phyloP scores from a whole-genome alignment of 805 yeast species.

The Yarrowia porcina region DNA sequence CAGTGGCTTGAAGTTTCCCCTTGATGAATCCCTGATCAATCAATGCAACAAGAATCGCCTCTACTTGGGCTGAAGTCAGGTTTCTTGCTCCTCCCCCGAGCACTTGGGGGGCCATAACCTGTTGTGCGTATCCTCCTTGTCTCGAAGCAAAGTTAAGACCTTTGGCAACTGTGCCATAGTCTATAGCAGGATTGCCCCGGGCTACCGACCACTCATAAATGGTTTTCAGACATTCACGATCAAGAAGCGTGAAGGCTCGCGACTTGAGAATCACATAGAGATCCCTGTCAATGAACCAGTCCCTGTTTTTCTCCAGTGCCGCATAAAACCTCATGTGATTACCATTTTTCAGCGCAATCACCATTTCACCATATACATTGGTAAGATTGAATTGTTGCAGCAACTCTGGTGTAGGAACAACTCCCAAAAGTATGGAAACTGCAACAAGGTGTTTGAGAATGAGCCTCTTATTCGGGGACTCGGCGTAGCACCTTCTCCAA shows the following conservation, averaged over 20 bases:
- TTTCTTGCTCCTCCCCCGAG: background rate
- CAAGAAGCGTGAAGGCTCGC: slow-evolving; percentile 35
- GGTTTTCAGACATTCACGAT: background rate
- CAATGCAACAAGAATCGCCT: slow-evolving; percentile 10
- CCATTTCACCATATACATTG: slow-evolving; percentile 42
- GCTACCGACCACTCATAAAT: background rate
- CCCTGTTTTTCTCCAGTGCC: slow-evolving; percentile 36
- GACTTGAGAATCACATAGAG: slow-evolving; percentile 34
- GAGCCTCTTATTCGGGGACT: slow-evolving; percentile 40
- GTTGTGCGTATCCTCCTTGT: background rate
- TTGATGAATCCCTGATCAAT: slow-evolving; percentile 36
- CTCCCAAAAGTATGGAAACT: slow-evolving; percentile 53
- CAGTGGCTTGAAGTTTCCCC: slow-evolving; percentile 37
- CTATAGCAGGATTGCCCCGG: background rate
- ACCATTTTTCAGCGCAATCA: slow-evolving; percentile 45
- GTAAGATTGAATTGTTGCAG: slow-evolving; percentile 35
- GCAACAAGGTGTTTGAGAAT: slow-evolving; percentile 53
- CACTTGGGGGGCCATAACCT: background rate
- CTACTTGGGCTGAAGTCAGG: background rate
- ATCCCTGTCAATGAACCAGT: slow-evolving; percentile 33
- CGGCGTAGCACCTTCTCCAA: slow-evolving; percentile 42
- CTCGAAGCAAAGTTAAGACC: background rate
- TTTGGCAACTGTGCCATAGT: background rate
- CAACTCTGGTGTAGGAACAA: slow-evolving; percentile 43
- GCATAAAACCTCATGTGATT: slow-evolving; percentile 36